Percentiles rank a stretch among this genome's conserved stretches.
Conservation (phyloP, 768 basidiomycete species). For the Russula olivacea region DNA sequence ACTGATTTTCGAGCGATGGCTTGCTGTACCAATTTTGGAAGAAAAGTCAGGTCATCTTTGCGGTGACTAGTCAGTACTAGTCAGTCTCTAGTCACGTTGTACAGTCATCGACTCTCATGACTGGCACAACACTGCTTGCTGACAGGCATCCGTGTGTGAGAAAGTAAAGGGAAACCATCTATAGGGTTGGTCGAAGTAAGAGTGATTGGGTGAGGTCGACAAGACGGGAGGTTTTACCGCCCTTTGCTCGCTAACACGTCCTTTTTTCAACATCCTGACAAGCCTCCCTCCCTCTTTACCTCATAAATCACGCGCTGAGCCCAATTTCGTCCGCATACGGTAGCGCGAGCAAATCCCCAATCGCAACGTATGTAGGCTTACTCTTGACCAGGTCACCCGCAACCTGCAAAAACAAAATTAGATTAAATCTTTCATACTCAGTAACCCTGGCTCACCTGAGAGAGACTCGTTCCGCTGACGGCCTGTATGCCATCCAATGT, state of each 20-base stretch:
- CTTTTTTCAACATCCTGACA: neutral
- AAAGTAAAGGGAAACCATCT: neutral
- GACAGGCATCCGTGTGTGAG: neutral
- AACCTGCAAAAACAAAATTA: constrained; percentile 38
- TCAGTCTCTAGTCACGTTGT: too few relatives aligned
- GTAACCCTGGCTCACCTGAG: constrained; percentile 46
- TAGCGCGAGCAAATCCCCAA: constrained; percentile 70
- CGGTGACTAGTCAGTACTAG: too few relatives aligned
- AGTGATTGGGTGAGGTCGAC: too few relatives aligned
- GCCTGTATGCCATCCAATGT: constrained; percentile 66
- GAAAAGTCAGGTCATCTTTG: too few relatives aligned
- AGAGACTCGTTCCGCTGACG: constrained; percentile 57
- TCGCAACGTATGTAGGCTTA: constrained; percentile 82
- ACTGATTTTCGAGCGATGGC: too few relatives aligned
- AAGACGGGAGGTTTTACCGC: too few relatives aligned
- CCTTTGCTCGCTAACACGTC: neutral
- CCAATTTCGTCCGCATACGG: constrained; percentile 85
- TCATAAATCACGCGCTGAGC: constrained; percentile 33
- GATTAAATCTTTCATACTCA: neutral
- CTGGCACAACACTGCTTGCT: too few relatives aligned
- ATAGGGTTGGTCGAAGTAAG: neutral
- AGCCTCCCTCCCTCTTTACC: neutral
- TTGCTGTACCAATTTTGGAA: too few relatives aligned
- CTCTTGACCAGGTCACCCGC: constrained; percentile 58
- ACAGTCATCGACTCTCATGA: too few relatives aligned